A percentile compares a stretch with the other conserved stretches of the same genome.
Evolutionary conservation across 805 yeast genomes (phyloP).

Genomic region (Wickerhamiella parazyma): DNA sequence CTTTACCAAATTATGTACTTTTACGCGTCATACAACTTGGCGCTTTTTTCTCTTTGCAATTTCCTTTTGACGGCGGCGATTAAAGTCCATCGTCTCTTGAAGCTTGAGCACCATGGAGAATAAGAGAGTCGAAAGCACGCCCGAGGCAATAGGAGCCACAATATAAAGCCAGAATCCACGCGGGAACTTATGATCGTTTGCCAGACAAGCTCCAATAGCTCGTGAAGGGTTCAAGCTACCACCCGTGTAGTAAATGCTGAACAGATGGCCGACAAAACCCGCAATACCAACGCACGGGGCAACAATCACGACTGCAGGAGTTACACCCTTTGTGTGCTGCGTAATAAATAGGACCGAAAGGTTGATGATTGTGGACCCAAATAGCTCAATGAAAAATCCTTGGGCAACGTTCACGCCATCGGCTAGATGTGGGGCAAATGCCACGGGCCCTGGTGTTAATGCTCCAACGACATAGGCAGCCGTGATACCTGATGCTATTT

Average conservation of each 20-base stretch:
- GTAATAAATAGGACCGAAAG: constrained; percentile 69
- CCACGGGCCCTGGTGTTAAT: constrained; percentile 32
- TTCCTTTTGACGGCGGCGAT: neutral
- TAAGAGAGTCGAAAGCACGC: constrained; percentile 1
- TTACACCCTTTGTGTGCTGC: constrained; percentile 65
- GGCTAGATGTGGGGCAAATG: constrained; percentile 50
- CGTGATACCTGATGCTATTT: constrained; percentile 75
- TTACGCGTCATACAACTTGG: neutral
- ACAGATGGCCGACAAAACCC: constrained; percentile 67
- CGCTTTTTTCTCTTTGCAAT: neutral
- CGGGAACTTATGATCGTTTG: constrained; percentile 1
- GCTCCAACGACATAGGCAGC: constrained; percentile 34
- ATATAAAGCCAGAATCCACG: constrained; percentile 5
- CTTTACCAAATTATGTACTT: too few species aligned
- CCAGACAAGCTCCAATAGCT: constrained; percentile 41
- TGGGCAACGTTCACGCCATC: constrained; percentile 57
- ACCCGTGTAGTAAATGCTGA: constrained; percentile 73
- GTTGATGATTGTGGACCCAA: constrained; percentile 61
- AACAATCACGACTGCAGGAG: constrained; percentile 42
- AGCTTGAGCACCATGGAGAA: constrained; percentile 1
- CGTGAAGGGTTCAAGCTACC: constrained; percentile 91
- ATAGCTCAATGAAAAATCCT: constrained; percentile 72
- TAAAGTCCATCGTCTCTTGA: neutral
- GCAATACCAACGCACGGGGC: constrained; percentile 77
- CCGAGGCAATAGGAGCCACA: constrained; percentile 1